phyloP scores from a whole-genome alignment of 164 flowering plant genomes.

The Amborella trichopoda region DNA sequence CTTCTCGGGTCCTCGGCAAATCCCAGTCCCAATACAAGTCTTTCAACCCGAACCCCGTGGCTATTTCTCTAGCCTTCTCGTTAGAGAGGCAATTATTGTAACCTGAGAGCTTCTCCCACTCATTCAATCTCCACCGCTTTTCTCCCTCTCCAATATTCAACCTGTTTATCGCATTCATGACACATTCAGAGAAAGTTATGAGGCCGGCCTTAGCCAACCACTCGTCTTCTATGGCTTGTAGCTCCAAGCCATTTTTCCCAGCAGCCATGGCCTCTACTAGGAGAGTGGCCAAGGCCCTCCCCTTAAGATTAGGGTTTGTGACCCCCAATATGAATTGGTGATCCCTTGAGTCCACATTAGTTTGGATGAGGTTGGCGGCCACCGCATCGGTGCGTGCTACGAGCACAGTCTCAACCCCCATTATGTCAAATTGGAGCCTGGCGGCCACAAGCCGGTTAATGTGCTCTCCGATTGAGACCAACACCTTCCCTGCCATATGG shows the following conservation, averaged over 20 bases:
- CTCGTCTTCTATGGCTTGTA: constrained; percentile 71
- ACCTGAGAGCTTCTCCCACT: constrained; percentile 46
- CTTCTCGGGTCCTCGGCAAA: constrained; percentile 87
- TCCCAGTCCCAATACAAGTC: constrained; percentile 95
- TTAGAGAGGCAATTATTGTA: constrained; percentile 52
- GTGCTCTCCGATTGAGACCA: constrained; percentile 68
- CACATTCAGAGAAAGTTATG: constrained; percentile 73
- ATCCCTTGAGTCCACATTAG: constrained; percentile 71
- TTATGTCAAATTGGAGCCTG: constrained; percentile 75
- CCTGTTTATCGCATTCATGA: constrained; percentile 41
- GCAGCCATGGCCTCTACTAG: constrained; percentile 53
- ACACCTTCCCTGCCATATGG: constrained; percentile 92
- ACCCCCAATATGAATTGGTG: constrained; percentile 86
- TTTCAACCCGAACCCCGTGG: constrained; percentile 45
- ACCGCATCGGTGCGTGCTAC: constrained; percentile 94
- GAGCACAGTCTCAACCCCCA: constrained; percentile 77
- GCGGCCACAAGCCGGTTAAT: constrained; percentile 85
- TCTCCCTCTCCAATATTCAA: constrained; percentile 40
- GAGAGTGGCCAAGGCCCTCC: constrained; percentile 42
- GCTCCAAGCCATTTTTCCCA: constrained; percentile 61
- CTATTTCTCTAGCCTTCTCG: constrained; percentile 59
- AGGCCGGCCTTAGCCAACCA: constrained; percentile 59
- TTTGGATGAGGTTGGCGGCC: constrained; percentile 70
- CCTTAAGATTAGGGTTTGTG: constrained; percentile 54
- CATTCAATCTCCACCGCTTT: constrained; percentile 45